A percentile compares a stretch with the other conserved stretches of the same genome.
Conservation (phyloP, 2,329 filamentous ascomycete genomes). For the Fusarium ramigenum region DNA sequence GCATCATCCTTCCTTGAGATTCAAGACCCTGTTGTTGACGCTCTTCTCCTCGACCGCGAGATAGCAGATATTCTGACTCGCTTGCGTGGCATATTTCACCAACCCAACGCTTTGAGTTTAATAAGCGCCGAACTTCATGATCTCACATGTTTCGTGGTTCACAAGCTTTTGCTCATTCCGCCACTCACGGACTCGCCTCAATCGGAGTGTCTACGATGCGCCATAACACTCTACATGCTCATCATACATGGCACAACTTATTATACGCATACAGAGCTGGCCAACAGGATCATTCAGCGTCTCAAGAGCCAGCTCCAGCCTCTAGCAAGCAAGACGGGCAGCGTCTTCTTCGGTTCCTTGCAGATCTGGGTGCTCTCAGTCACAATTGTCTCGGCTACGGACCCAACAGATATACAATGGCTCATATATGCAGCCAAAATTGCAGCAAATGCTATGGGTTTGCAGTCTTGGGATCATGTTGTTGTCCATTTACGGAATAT, state of each 20-base stretch:
- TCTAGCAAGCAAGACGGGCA: neutral
- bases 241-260: slow-evolving; percentile 64
- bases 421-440: slow-evolving; percentile 41
- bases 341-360: slow-evolving; percentile 38
- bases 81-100: slow-evolving; percentile 55
- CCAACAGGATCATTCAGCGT: slow-evolving; percentile 46
- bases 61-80: slow-evolving; percentile 53
- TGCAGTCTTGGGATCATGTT: slow-evolving; percentile 33
- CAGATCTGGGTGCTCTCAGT: slow-evolving; percentile 55
- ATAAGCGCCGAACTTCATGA: slow-evolving; percentile 61
- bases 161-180: slow-evolving; percentile 53
- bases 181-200: slow-evolving; percentile 1
- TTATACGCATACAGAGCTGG: slow-evolving; percentile 59
- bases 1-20: slow-evolving; percentile 25
- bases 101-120: slow-evolving; percentile 41
- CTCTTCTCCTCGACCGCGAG: slow-evolving; percentile 46
- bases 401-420: slow-evolving; percentile 43
- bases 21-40: slow-evolving; percentile 17
- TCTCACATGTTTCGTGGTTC: slow-evolving; percentile 63
- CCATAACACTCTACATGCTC: slow-evolving; percentile 61
- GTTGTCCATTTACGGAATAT: slow-evolving; percentile 15
- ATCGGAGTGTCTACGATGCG: slow-evolving; percentile 58
- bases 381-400: slow-evolving; percentile 50
- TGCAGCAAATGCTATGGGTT: neutral
- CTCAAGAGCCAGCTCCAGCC: slow-evolving; percentile 46